phyloP scores from a whole-genome alignment of 163 green algal species.

The Scenedesmus sp. region DNA sequence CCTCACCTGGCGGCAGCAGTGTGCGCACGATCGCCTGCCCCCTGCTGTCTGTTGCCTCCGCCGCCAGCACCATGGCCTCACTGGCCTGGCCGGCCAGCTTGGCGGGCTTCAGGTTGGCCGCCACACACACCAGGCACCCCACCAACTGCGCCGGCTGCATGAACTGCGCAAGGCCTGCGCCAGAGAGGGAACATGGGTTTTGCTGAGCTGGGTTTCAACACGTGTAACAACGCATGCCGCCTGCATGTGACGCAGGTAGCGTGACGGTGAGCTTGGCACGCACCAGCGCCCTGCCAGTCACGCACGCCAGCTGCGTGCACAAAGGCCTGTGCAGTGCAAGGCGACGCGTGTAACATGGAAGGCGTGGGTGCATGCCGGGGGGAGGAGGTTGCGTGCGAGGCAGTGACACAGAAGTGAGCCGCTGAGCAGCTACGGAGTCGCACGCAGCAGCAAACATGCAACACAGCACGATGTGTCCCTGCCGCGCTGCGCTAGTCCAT shows the following conservation, averaged over 20 bases:
- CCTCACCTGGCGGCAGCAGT: slow-evolving; percentile 59
- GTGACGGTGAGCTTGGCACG: background rate
- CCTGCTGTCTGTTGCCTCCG: slow-evolving; percentile 46
- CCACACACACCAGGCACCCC: slow-evolving; percentile 66
- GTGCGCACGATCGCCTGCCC: slow-evolving; percentile 62
- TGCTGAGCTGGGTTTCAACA: background rate
- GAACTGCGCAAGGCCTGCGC: slow-evolving; percentile 70
- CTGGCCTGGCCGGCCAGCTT: slow-evolving; percentile 78
- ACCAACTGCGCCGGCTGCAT: slow-evolving; percentile 66
- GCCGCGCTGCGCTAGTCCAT: no score
- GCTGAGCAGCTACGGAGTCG: no score
- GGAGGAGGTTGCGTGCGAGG: no score
- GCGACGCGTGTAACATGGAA: no score
- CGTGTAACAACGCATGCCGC: no score
- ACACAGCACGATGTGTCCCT: no score
- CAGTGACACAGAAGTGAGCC: no score
- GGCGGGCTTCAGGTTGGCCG: slow-evolving; percentile 82
- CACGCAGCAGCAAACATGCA: no score
- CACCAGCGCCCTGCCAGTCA: slow-evolving; percentile 50
- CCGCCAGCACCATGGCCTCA: slow-evolving; percentile 82
- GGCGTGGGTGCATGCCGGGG: no score
- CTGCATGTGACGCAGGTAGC: no score
- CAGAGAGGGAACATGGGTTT: background rate
- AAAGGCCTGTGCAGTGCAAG: no score
- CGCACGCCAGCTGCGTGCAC: no score